A percentile compares a stretch with the other conserved stretches of the same genome.
phyloP scores from a whole-genome alignment of 2,329 filamentous ascomycete genomes.

The Fusarium euwallaceae region DNA sequence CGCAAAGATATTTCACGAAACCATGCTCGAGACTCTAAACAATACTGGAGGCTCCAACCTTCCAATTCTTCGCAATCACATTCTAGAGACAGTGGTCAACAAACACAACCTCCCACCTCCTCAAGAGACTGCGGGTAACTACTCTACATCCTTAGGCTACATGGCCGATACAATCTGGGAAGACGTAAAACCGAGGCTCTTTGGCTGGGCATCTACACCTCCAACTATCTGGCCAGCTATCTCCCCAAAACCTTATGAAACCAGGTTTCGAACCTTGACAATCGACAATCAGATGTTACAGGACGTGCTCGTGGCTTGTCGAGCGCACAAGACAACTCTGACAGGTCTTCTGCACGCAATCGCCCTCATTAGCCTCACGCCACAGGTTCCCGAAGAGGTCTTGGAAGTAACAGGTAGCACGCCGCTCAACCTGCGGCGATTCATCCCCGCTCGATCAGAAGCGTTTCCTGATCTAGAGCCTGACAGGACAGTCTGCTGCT shows the following conservation, averaged over 20 bases:
- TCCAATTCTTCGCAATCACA: background rate
- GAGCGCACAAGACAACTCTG: slow-evolving; percentile 42
- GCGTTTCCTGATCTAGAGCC: slow-evolving; percentile 29
- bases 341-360: slow-evolving; percentile 46
- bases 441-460: slow-evolving; percentile 18
- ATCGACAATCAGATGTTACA: background rate
- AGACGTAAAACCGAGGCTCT: slow-evolving; percentile 12
- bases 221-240: slow-evolving; percentile 15
- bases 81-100: background rate
- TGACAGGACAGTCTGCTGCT: slow-evolving; percentile 34
- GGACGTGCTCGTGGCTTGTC: background rate
- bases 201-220: background rate
- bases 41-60: background rate
- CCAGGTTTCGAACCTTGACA: background rate
- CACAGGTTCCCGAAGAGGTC: slow-evolving; percentile 10
- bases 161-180: slow-evolving; percentile 22
- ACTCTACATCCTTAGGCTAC: slow-evolving; percentile 6
- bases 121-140: background rate
- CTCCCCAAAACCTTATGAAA: background rate
- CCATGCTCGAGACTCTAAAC: background rate
- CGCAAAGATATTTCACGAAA: background rate
- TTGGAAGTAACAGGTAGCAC: slow-evolving; percentile 26
- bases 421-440: slow-evolving; percentile 41
- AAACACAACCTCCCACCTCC: background rate
- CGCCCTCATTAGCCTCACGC: slow-evolving; percentile 32